Evolutionary conservation across 1,139 yeast species (phyloP).

Genomic region (Candida labiduridarum): DNA sequence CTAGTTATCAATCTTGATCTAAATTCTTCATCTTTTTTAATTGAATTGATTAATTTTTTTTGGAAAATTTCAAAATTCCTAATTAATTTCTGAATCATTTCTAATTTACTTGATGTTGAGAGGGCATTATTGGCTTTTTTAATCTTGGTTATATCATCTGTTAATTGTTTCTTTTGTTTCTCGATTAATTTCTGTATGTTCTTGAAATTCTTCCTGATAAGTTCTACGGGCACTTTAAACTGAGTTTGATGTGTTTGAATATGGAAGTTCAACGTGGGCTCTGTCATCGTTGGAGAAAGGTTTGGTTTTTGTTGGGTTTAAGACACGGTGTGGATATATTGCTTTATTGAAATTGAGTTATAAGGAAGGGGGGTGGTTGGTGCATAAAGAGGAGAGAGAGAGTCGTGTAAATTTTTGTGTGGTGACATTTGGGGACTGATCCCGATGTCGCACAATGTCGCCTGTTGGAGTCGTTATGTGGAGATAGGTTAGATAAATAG

Average conservation of each 20-base stretch:
- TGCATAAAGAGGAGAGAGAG: not conserved
- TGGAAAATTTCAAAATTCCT: constrained; percentile 50
- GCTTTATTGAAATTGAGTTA: too few species aligned
- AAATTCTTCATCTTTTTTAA: constrained; percentile 52
- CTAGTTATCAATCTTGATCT: constrained; percentile 50
- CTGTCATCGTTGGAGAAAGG: constrained; percentile 29
- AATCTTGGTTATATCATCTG: constrained; percentile 41
- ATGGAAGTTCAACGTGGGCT: constrained; percentile 45
- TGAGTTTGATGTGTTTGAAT: constrained; percentile 51
- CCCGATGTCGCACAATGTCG: not conserved
- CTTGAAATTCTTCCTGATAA: constrained; percentile 60
- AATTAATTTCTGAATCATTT: constrained; percentile 41
- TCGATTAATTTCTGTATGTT: constrained; percentile 58
- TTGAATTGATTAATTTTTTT: constrained; percentile 40
- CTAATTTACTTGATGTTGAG: constrained; percentile 29
- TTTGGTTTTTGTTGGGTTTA: not conserved
- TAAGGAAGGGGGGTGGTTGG: not conserved
- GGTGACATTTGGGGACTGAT: constrained; percentile 2
- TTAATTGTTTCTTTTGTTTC: constrained; percentile 47
- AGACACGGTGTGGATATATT: too few species aligned
- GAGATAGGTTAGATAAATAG: not conserved
- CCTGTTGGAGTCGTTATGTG: not conserved
- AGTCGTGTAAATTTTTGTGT: constrained; percentile 3
- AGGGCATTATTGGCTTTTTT: constrained; percentile 25
- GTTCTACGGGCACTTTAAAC: constrained; percentile 64